Evolutionary conservation across 1,284 basidiomycete species (phyloP).

Genomic region (Erythrobasidium hasegawianum): DNA sequence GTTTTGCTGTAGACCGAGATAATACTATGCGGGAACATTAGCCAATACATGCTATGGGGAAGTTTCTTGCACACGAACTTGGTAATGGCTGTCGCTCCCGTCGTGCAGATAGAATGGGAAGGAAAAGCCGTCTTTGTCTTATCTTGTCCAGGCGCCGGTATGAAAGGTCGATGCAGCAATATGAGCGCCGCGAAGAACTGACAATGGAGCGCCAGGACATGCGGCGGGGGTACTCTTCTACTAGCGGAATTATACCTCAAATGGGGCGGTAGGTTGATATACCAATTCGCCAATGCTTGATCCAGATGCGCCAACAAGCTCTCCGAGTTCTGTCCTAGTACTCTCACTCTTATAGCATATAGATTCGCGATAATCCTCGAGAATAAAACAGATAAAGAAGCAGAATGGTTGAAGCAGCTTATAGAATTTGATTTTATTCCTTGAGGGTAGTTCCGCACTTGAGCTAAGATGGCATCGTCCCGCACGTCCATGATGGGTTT

Average conservation of each 20-base stretch:
- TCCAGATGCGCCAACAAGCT: constrained; percentile 60
- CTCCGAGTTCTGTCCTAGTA: constrained; percentile 55
- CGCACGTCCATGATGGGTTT: constrained; percentile 35
- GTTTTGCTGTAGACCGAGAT: constrained; percentile 51
- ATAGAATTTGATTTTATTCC: constrained; percentile 55
- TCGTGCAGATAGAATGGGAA: constrained; percentile 65
- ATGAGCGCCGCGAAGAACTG: constrained; percentile 79
- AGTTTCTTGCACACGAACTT: constrained; percentile 49
- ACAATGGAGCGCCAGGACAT: constrained; percentile 69
- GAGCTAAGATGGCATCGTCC: constrained; percentile 28
- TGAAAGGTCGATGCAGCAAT: constrained; percentile 68
- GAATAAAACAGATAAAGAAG: constrained; percentile 54
- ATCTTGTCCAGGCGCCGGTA: constrained; percentile 42
- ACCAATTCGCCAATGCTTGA: constrained; percentile 69
- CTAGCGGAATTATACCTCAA: constrained; percentile 52
- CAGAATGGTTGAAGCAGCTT: constrained; percentile 71
- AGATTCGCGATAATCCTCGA: constrained; percentile 63
- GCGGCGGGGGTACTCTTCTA: constrained; percentile 41
- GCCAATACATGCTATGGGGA: too few species aligned
- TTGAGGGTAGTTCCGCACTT: constrained; percentile 35
- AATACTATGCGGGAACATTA: constrained; percentile 49
- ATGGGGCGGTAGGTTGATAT: constrained; percentile 65
- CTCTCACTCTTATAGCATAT: constrained; percentile 64
- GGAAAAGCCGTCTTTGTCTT: constrained; percentile 59
- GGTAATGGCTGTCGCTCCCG: constrained; percentile 73